Conservation (phyloP, 1,284 basidiomycete genomes). For the Albatrellus sp. region DNA sequence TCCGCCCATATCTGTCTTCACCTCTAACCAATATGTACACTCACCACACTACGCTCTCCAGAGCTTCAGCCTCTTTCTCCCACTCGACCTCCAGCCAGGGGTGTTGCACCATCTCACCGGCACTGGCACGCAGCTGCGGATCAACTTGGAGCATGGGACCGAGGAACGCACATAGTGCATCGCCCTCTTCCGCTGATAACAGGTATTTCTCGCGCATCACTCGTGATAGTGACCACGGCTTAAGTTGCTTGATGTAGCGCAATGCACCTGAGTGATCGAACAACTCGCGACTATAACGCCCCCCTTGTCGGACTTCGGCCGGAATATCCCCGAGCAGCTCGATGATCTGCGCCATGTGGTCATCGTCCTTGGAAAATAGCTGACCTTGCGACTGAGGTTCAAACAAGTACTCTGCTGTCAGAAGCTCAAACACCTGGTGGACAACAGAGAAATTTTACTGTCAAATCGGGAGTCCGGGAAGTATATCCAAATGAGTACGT, state of each 20-base stretch:
- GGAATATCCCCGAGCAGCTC: constrained; percentile 74
- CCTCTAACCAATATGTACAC: too few relatives aligned
- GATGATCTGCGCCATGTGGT: constrained; percentile 89
- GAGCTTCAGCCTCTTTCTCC: constrained; percentile 9
- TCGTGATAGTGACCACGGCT: constrained; percentile 73
- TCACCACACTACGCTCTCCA: constrained; percentile 12
- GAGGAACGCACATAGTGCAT: constrained; percentile 57
- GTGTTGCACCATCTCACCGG: constrained; percentile 64
- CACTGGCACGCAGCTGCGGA: constrained; percentile 54
- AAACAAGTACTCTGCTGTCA: constrained; percentile 82
- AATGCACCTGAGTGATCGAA: constrained; percentile 67
- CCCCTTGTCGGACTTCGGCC: constrained; percentile 65
- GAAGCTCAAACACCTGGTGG: constrained; percentile 49
- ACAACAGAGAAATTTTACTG: neutral
- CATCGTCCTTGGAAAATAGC: constrained; percentile 84
- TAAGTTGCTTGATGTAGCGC: constrained; percentile 69
- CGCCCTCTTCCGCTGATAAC: constrained; percentile 47
- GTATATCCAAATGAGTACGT: neutral
- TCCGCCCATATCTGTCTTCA: too few relatives aligned
- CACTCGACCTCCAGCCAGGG: constrained; percentile 52
- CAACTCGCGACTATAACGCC: constrained; percentile 73
- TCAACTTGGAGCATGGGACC: constrained; percentile 72
- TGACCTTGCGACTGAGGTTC: constrained; percentile 79
- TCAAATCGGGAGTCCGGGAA: neutral
- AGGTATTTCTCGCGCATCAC: constrained; percentile 83